A percentile compares a stretch with the other conserved stretches of the same genome.
Evolutionary conservation across 192 early-diverging fungal species (phyloP).

Genomic region (Dissophora globulifera): DNA sequence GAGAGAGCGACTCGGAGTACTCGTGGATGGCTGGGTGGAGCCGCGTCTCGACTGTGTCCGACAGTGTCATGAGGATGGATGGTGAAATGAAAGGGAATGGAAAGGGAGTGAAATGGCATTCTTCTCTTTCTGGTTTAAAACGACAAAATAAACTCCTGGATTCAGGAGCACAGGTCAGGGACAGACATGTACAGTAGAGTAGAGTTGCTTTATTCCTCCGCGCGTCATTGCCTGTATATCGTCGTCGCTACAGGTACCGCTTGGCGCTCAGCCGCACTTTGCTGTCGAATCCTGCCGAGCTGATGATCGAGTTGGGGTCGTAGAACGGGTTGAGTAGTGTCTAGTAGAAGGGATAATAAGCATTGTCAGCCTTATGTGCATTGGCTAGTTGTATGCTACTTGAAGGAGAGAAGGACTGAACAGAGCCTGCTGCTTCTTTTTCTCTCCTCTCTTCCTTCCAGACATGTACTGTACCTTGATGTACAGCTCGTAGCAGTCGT

Average conservation of each 20-base stretch:
- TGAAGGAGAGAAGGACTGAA: no score
- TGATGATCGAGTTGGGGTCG: slow-evolving; percentile 84
- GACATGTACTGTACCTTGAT: slow-evolving; percentile 88
- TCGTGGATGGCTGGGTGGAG: neutral
- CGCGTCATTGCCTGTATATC: no score
- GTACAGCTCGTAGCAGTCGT: slow-evolving; percentile 85
- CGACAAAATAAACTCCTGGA: no score
- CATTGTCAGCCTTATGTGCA: no score
- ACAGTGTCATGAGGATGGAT: neutral
- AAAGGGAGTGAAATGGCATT: neutral
- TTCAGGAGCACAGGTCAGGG: no score
- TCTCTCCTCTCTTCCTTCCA: no score
- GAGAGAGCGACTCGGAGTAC: neutral
- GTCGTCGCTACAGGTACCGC: slow-evolving; percentile 75
- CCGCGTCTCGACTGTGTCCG: neutral
- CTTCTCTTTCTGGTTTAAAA: no score
- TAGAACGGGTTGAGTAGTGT: slow-evolving; percentile 92
- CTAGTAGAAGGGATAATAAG: no score
- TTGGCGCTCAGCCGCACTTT: slow-evolving; percentile 80
- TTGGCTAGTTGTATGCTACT: no score
- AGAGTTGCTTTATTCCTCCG: no score
- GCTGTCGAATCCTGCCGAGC: slow-evolving; percentile 79
- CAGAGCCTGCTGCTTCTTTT: no score
- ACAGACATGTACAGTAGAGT: no score
- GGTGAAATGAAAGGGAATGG: neutral